phyloP scores from a whole-genome alignment of 192 early-diverging fungal genomes.

The Coemansia sp. region DNA sequence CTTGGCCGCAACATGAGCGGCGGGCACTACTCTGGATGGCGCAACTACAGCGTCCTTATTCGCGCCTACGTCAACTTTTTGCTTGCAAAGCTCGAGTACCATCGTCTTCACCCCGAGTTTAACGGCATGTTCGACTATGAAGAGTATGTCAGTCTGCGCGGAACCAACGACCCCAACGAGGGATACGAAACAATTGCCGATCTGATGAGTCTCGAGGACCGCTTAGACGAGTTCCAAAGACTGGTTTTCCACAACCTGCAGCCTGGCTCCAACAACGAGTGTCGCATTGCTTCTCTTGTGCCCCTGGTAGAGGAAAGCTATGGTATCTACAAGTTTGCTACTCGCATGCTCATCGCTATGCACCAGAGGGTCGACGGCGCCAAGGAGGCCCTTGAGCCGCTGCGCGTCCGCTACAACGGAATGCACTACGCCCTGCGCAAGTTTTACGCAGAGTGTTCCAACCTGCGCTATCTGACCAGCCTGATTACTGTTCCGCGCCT shows the following conservation, averaged over 20 bases:
- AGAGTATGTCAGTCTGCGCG: conserved; percentile 91
- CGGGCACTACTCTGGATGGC: conserved; percentile 42
- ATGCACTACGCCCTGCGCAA: conserved; percentile 83
- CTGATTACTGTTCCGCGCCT: conserved; percentile 88
- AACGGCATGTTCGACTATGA: conserved; percentile 96
- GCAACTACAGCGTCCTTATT: conserved; percentile 81
- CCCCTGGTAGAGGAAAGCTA: conserved; percentile 96
- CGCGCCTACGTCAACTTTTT: conserved; percentile 88
- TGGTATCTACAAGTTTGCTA: conserved; percentile 93
- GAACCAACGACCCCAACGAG: conserved; percentile 97
- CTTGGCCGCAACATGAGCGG: conserved; percentile 50
- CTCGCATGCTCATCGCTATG: conserved; percentile 95
- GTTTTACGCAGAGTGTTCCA: conserved; percentile 91
- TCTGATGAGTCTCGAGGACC: conserved; percentile 87
- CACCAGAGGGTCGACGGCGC: conserved; percentile 64
- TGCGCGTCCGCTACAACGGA: conserved; percentile 82
- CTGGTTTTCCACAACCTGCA: conserved; percentile 84
- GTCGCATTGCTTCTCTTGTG: conserved; percentile 90
- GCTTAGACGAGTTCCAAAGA: conserved; percentile 89
- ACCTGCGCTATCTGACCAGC: conserved; percentile 88
- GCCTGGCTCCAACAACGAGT: conserved; percentile 84
- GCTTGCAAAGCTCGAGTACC: conserved; percentile 88
- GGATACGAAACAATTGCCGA: conserved; percentile 98
- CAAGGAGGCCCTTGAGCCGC: conserved; percentile 81
- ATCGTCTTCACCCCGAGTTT: conserved; percentile 87